Base-by-base conservation (phyloP, 1,284 basidiomycete genomes). In the Earliella scabrosa region DNA sequence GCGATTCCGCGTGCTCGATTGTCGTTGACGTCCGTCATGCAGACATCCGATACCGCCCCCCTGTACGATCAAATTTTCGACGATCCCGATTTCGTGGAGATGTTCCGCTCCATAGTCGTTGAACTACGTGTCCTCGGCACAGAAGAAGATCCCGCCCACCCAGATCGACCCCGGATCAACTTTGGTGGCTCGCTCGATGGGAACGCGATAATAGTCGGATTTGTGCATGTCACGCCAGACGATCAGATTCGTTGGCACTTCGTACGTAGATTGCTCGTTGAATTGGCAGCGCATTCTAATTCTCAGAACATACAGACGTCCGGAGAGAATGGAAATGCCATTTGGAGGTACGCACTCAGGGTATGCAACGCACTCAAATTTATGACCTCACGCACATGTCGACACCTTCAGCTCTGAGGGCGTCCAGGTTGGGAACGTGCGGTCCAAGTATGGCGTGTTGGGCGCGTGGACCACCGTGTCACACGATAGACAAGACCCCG, bases 391-490 rank as follows among this genome's bases (percentile, higher is more conserved):
- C 13, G 29, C 29, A 18, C 29, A 44, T 14, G 13, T 23, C 16
- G 18, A 20, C 16, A n/a, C 48, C 27, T 51, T 24, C 55, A 89
- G 88, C 63, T 86, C 80, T 16, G 79, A 86, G 55, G 87, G 81
- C 21, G 71, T 90, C 16, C 86, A 88, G 60, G 62, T 90, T 14
- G 87, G 88, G 10, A 80, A 77, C 4, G 63, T 86, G 16, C 77
- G 82, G 9, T 88, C 87, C 8, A 70, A 70, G 4, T 85, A 73
- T 66, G 88, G 88, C 16, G 76, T 86, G 1, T 65, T 89, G 13
- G 88, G 88, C 0, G 61, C 81, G 9, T 90, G 88, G 88, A 86
- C 87, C 1, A 90, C 88, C 0, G 73, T 83, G 6, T 80, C 83
- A 39, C 88, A 90, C 58, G 85, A 88, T 24, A 51, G 54, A 16